Evolutionary conservation across 2,329 filamentous ascomycete genomes (phyloP).

Genomic region (Penicillium sp.): DNA sequence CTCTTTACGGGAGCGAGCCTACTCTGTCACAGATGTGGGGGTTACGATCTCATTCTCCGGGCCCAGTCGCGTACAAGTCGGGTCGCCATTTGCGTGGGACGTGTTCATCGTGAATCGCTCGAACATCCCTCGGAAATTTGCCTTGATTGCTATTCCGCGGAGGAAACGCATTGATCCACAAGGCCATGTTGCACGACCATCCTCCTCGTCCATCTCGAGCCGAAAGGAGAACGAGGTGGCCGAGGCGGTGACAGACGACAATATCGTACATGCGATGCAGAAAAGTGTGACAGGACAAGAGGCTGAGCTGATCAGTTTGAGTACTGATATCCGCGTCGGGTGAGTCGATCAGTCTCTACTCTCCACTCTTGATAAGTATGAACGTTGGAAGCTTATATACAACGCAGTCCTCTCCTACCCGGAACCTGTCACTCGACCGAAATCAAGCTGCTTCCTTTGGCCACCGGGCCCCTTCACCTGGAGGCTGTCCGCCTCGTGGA

Average conservation of each 20-base stretch:
- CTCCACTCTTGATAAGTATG: not conserved
- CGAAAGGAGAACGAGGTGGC: conserved; percentile 41
- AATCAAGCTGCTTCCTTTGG: conserved; percentile 52
- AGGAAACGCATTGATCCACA: conserved; percentile 41
- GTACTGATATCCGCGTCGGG: conserved; percentile 56
- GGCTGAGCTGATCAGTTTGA: conserved; percentile 53
- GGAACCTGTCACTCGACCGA: conserved; percentile 55
- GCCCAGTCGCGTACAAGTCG: conserved; percentile 48
- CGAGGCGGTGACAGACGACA: conserved; percentile 54
- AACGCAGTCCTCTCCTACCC: conserved; percentile 48
- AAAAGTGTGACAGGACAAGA: conserved; percentile 48
- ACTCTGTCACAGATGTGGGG: conserved; percentile 41
- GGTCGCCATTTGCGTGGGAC: conserved; percentile 52
- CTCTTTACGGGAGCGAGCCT: conserved; percentile 37
- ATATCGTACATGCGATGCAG: conserved; percentile 53
- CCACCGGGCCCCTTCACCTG: conserved; percentile 49
- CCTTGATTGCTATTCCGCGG: conserved; percentile 51
- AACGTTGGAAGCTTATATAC: conserved; percentile 3
- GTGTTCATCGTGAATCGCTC: conserved; percentile 59
- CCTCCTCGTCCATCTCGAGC: conserved; percentile 42
- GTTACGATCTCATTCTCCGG: conserved; percentile 56
- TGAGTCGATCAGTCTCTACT: conserved; percentile 32
- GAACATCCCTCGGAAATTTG: conserved; percentile 50
- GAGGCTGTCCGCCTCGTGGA: conserved; percentile 54
- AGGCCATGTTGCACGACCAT: conserved; percentile 44